Conservation (phyloP, 179 eudicot species). For the Spinacia oleracea region DNA sequence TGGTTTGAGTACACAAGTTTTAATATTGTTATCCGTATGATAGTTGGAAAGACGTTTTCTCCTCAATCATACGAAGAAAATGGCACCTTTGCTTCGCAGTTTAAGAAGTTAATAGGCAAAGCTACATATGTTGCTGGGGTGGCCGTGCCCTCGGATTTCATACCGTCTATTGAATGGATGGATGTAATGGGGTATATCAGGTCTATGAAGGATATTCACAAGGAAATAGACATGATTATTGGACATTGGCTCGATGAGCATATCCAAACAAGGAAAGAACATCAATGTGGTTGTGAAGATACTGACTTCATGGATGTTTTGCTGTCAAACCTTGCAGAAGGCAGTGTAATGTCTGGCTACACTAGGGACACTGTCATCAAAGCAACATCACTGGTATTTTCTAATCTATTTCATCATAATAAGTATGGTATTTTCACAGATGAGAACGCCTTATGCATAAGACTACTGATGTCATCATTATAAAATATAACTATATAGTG, state of each 20-base stretch:
- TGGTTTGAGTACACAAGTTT: constrained; percentile 18
- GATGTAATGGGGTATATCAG: constrained; percentile 21
- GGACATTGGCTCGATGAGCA: constrained; percentile 29
- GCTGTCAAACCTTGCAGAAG: constrained; percentile 22
- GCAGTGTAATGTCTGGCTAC: constrained; percentile 12
- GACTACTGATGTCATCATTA: no score
- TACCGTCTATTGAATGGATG: constrained; percentile 23
- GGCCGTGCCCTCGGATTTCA: constrained; percentile 22
- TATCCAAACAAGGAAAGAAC: background rate
- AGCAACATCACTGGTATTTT: constrained; percentile 30
- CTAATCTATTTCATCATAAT: background rate
- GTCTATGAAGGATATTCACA: constrained; percentile 19
- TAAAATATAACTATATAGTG: no score
- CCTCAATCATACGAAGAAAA: constrained; percentile 17
- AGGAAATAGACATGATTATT: constrained; percentile 20
- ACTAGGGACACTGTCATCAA: constrained; percentile 28
- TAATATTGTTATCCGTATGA: constrained; percentile 1
- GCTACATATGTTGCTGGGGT: constrained; percentile 23
- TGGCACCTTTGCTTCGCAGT: constrained; percentile 11
- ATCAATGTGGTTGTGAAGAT: background rate
- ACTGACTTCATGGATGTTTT: constrained; percentile 35
- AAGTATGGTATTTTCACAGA: background rate
- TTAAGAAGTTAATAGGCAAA: constrained; percentile 14
- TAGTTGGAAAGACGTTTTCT: constrained; percentile 22
- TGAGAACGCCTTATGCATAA: no score